Base-by-base conservation (phyloP, 257 asterid species). In the Plantago ovata region DNA sequence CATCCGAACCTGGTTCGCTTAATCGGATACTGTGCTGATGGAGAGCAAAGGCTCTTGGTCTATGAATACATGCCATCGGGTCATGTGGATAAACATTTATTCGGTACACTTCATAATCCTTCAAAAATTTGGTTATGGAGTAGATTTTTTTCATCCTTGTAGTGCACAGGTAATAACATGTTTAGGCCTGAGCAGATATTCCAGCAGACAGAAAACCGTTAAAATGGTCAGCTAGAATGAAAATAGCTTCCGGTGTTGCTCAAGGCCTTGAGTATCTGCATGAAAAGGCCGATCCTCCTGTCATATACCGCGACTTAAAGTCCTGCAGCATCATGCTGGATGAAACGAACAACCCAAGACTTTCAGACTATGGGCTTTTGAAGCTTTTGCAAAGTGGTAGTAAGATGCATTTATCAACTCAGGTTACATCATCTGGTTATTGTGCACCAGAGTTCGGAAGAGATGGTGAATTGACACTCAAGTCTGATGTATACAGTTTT, bases 1-100 rank as follows among this genome's bases (percentile, higher is more conserved):
- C 99, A 93, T 64, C 88, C 74, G 7, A 89, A 86, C 69, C 78
- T 93, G 7, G 86, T 85, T 44, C 74, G 72, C 47, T 72, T 93
- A 54, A 60, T 93, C 38, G 99, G 99, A 47, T 93, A 84, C 40
- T 89, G 99, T 52, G 99, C 96, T 9, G 99, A 93, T 74, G 99
- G 99, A 45, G 99, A 93, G 55, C 99, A 93, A 61, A 81, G 97
- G 66, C 79, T 89, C 44, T 70, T 93, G 79, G 97, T 89, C 9
- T 89, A 89, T 51, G 99, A 89, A 61, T 82, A 83, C 79, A 61
- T 86, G 78, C 80, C 90, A 13, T 51, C 66, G n/a, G 95, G 94
- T 39, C 67, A 85, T 49, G 67, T 89, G 22, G 78, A 70, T 46
- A 74, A 56, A 66, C 75, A 75, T 61, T 73, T 93, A 44, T 78